Evolutionary conservation across 2,329 filamentous ascomycete species (phyloP), one percentile per base, ranked within the genome.

Genomic region (Alternaria atra): DNA sequence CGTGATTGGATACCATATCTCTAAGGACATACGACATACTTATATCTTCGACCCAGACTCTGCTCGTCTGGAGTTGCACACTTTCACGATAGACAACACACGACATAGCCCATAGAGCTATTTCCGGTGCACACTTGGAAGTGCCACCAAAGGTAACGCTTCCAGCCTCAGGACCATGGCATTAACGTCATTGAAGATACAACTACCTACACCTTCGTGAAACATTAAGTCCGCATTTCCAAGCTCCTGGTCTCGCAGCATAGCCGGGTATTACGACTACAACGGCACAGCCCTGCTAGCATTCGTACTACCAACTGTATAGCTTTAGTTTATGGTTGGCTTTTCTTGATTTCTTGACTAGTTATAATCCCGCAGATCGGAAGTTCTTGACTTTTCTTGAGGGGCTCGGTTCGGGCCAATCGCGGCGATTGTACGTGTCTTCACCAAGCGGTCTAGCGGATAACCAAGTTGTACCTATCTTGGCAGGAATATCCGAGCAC

Each of bases 221-320:
- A 55, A 50, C 55, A 48, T 30, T 42, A 51, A 55, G 53, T 51
- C 17, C 42, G 15, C n/a, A 50, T n/a, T 25, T 43, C 30, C 17
- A 30, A 32, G n/a, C 32, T 53, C 29, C 40, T 25, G 20, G 39
- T 37, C 27, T 44, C 12, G 40, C 35, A 53, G 62, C 68, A 71
- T 62, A 67, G 68, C 69, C 68, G 52, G 32, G 52, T 17, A 50
- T 68, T 66, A 67, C 68, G 67, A 70, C 61, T 51, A 60, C 63
- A 48, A 64, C 34, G 58, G 46, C 62, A 46, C 43, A 58, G 47
- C 34, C 44, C 51, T 52, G 13, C 17, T 29, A 60, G 34, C 46
- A 53, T 30, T 15, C 34, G 9, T 17, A 44, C 17, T 57, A 48
- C 39, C 23, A 42, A 13, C 7, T 27, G 30, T 23, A 39, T 17